Evolutionary conservation across 2,329 filamentous ascomycete genomes (phyloP).

Genomic region (Fusarium dimerum): DNA sequence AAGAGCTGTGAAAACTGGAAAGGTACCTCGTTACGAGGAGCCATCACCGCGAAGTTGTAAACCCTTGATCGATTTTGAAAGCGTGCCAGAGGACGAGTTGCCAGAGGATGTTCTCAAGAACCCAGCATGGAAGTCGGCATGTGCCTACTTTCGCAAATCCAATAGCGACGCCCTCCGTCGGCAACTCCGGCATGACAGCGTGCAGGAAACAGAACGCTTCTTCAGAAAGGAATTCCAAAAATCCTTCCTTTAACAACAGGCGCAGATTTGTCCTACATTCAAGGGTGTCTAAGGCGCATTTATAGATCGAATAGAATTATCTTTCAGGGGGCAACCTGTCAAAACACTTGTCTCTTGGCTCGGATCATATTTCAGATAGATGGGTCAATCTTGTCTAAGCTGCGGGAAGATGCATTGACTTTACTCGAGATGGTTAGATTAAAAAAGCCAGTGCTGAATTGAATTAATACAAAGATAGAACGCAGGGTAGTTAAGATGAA

Average conservation of each 20-base stretch:
- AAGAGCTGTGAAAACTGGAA: slow-evolving; percentile 6
- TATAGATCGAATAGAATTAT: too few species aligned
- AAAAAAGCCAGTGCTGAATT: background rate
- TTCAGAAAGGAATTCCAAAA: slow-evolving; percentile 13
- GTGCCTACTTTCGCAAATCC: slow-evolving; percentile 38
- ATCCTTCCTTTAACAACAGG: background rate
- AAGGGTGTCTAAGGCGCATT: background rate
- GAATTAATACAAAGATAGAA: background rate
- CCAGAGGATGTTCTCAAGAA: slow-evolving; percentile 48
- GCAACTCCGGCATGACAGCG: slow-evolving; percentile 7
- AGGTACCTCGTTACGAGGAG: slow-evolving; percentile 21
- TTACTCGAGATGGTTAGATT: background rate
- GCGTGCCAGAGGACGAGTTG: slow-evolving; percentile 41
- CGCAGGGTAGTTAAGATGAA: slow-evolving; percentile 12
- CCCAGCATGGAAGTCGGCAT: slow-evolving; percentile 46
- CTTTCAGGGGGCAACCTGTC: too few species aligned
- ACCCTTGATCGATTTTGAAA: slow-evolving; percentile 38
- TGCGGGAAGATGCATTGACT: too few species aligned
- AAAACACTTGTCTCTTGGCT: background rate
- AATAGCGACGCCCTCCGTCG: slow-evolving; percentile 13
- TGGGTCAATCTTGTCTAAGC: background rate
- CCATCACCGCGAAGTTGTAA: slow-evolving; percentile 33
- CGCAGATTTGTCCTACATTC: background rate
- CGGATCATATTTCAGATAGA: background rate
- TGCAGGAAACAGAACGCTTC: slow-evolving; percentile 24